Evolutionary conservation across 176 grass and related monocot species (phyloP).

Genomic region (Pontederia paniculata): DNA sequence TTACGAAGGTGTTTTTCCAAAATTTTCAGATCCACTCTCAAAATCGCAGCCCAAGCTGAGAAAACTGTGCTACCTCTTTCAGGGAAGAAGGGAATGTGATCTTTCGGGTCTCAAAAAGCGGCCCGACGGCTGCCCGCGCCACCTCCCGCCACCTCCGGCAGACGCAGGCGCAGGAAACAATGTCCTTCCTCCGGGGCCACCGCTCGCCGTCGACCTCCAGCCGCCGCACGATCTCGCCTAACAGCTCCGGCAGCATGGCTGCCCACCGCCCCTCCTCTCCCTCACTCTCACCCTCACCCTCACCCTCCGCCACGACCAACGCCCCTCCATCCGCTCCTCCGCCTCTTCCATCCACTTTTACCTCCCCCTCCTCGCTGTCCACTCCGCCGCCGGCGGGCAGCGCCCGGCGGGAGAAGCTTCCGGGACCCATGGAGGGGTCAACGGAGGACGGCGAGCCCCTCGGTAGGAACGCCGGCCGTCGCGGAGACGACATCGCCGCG

Average conservation of each 20-base stretch:
- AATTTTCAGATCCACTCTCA: too few species aligned
- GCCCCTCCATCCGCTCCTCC: conserved; percentile 16
- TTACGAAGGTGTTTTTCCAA: not conserved
- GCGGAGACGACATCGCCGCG: not conserved
- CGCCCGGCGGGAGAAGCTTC: conserved; percentile 9
- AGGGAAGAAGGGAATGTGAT: conserved; percentile 92
- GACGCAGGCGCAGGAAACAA: conserved; percentile 70
- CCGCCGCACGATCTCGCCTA: conserved; percentile 58
- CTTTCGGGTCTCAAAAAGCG: conserved; percentile 54
- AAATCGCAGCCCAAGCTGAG: not conserved
- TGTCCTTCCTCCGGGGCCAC: conserved; percentile 68
- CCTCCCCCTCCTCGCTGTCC: conserved; percentile 33
- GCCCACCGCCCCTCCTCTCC: conserved; percentile 69
- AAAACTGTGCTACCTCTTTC: conserved; percentile 47
- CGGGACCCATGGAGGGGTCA: not conserved
- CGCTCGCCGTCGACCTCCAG: conserved; percentile 63
- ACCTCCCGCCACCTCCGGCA: conserved; percentile 70
- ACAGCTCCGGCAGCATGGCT: conserved; percentile 62
- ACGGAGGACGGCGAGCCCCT: conserved; percentile 2
- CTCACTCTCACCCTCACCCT: too few species aligned
- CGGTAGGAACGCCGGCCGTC: not conserved
- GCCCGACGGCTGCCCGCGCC: conserved; percentile 29
- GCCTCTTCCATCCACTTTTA: not conserved
- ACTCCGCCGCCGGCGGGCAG: conserved; percentile 13
- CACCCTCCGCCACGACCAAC: not conserved